These are phyloP conservation scores for Zizania latifolia DNA, from an alignment of 176 grass and related monocot genomes.

Conservation along the genomic window DNA sequence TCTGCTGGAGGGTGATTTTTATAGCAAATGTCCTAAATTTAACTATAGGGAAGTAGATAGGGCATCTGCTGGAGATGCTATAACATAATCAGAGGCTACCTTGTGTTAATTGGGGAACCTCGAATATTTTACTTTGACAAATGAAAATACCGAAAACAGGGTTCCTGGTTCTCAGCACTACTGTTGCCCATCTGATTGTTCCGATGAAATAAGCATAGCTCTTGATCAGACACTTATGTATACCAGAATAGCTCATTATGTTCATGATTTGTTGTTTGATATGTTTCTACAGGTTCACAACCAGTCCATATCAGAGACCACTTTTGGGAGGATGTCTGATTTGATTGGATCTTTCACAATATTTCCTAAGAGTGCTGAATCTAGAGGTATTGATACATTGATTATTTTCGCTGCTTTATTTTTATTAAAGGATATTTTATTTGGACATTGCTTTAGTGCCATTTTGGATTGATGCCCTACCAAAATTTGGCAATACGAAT, in stretches of 20 bases:
- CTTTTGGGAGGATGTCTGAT: slow-evolving; percentile 65
- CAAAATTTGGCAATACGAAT: too few species aligned
- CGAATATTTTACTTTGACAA: too few species aligned
- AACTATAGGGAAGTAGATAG: too few species aligned
- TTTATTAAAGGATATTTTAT: not conserved
- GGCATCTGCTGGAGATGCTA: too few species aligned
- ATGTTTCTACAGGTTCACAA: slow-evolving; percentile 41
- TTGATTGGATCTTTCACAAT: slow-evolving; percentile 60
- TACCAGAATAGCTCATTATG: not conserved
- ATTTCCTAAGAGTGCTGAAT: slow-evolving; percentile 55
- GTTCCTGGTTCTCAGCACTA: not conserved
- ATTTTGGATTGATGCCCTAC: too few species aligned
- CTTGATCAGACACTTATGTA: not conserved
- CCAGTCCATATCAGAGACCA: slow-evolving; percentile 55
- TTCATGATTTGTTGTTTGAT: slow-evolving; percentile 1
- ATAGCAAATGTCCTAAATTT: too few species aligned
- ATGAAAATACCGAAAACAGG: not conserved
- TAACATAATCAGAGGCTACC: too few species aligned
- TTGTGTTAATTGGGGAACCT: not conserved
- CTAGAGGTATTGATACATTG: slow-evolving; percentile 37
- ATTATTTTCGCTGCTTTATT: not conserved
- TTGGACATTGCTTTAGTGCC: not conserved
- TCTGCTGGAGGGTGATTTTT: too few species aligned
- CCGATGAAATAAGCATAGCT: not conserved
- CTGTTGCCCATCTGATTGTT: not conserved